A percentile compares a stretch with the other conserved stretches of the same genome.
phyloP scores from a whole-genome alignment of 1,139 yeast genomes.

The Pichia norvegensis region DNA sequence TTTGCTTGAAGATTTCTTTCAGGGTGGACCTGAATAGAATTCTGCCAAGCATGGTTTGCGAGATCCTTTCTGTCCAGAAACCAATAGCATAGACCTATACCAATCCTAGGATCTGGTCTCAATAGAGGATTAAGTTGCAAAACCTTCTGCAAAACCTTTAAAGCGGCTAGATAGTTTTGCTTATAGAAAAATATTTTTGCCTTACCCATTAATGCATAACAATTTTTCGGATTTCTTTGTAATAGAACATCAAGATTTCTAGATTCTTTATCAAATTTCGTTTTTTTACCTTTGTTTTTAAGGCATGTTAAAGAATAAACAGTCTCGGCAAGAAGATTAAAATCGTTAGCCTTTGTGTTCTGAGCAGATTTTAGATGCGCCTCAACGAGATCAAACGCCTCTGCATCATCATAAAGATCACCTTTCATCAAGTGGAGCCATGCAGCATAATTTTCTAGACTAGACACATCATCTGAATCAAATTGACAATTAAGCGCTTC shows the following conservation, averaged over 20 bases:
- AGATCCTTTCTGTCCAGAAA: slow-evolving; percentile 66
- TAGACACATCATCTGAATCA: slow-evolving; percentile 39
- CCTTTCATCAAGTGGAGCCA: slow-evolving; percentile 62
- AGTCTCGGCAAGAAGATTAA: slow-evolving; percentile 23
- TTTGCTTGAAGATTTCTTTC: slow-evolving; percentile 50
- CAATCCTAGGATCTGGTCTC: slow-evolving; percentile 89
- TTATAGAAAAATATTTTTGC: slow-evolving; percentile 74
- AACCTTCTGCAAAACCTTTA: slow-evolving; percentile 77
- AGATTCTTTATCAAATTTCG: slow-evolving; percentile 53
- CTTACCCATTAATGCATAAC: slow-evolving; percentile 74
- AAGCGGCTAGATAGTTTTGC: slow-evolving; percentile 64
- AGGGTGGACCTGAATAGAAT: slow-evolving; percentile 64
- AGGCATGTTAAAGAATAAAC: slow-evolving; percentile 22
- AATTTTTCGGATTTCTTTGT: slow-evolving; percentile 43
- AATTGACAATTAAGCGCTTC: slow-evolving; percentile 46
- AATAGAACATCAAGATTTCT: slow-evolving; percentile 53
- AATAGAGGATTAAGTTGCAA: slow-evolving; percentile 67
- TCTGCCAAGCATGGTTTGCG: slow-evolving; percentile 77
- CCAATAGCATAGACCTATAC: slow-evolving; percentile 94
- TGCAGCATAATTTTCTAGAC: slow-evolving; percentile 55
- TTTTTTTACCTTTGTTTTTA: slow-evolving; percentile 20
- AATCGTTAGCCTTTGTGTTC: slow-evolving; percentile 14
- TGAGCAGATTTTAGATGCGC: slow-evolving; percentile 24
- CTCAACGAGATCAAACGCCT: slow-evolving; percentile 21
- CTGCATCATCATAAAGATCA: slow-evolving; percentile 13